Evolutionary conservation across 495 filamentous ascomycete genomes (phyloP), one percentile per base, ranked within the genome.

Genomic region (Lophiotrema nucula): DNA sequence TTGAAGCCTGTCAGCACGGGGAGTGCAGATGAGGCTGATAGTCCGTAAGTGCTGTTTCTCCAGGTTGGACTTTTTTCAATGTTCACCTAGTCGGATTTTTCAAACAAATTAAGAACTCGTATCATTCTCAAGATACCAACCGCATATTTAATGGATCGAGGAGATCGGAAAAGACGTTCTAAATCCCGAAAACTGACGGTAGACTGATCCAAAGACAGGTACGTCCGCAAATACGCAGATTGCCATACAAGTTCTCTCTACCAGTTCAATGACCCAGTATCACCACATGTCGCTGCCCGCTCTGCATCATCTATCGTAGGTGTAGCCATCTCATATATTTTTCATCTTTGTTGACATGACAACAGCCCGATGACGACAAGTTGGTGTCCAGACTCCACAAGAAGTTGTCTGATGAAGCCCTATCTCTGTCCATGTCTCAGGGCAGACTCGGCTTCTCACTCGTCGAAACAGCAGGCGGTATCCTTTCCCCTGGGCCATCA

Each of bases 1-100:
- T 64, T 92, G 11, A 92, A 92, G 61, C 88, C 88, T 1, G 80
- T 92, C 4, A 90, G 87, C 1, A 90, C 87, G 0, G 88, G 88
- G 1, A 76, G 85, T 16, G 58, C 74, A 44, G 74, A 79, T 46
- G 85, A 89, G 31, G 83, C 86, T 4, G 88, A 91, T 69, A 81
- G 86, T 59, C 67, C 70, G 84, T 88, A 67, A 18, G 18, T 44
- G 11, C 18, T n/a, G 38, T 55, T 61, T 3, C 26, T 16, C 4
- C 39, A 47, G 28, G 53, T n/a, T n/a, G n/a, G n/a, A 63, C n/a
- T 41, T 25, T 15, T 24, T 21, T 13, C 31, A n/a, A 10, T 44
- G 16, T n/a, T n/a, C n/a, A n/a, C n/a, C n/a, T n/a, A n/a, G n/a
- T n/a, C n/a, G n/a, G n/a, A n/a, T n/a, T n/a, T n/a, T n/a, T n/a